Evolutionary conservation across 768 basidiomycete genomes (phyloP).

Genomic region (Leucosporidium creatinivorum): DNA sequence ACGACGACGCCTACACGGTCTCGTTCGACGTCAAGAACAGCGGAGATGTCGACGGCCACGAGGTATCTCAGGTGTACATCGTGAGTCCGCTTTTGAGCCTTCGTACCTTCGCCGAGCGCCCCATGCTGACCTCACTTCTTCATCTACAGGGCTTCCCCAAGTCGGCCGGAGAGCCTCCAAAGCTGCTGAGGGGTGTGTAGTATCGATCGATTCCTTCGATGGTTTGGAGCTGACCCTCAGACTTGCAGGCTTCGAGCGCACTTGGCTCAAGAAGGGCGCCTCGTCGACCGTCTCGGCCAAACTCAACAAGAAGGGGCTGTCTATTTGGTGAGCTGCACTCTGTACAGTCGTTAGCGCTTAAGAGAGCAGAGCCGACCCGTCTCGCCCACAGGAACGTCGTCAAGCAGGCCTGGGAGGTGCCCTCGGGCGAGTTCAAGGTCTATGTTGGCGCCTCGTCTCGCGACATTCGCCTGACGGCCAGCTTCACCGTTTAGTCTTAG

Average conservation of each 20-base stretch:
- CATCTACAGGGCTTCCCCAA: neutral
- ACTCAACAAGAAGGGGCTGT: neutral
- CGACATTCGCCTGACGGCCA: constrained; percentile 15
- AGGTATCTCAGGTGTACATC: constrained; percentile 44
- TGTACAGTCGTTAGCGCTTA: too few species aligned
- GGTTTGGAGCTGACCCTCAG: neutral
- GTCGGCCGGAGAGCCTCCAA: neutral
- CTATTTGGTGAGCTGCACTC: neutral
- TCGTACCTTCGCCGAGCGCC: too few species aligned
- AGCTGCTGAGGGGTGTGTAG: neutral
- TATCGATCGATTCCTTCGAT: too few species aligned
- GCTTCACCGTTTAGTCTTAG: neutral
- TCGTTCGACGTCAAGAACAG: constrained; percentile 62
- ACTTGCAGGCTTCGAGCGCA: constrained; percentile 3
- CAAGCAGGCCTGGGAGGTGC: constrained; percentile 26
- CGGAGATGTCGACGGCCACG: constrained; percentile 57
- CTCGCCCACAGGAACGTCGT: constrained; percentile 4
- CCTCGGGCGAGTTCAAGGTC: constrained; percentile 27
- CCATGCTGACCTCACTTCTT: neutral
- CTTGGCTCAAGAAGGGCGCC: neutral
- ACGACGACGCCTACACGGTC: constrained; percentile 39
- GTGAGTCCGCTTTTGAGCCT: neutral
- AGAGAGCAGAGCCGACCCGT: too few species aligned
- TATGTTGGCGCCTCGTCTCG: constrained; percentile 30
- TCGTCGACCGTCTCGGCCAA: neutral